phyloP scores from a whole-genome alignment of 2,329 filamentous ascomycete genomes.

The Curvularia hawaiiensis region DNA sequence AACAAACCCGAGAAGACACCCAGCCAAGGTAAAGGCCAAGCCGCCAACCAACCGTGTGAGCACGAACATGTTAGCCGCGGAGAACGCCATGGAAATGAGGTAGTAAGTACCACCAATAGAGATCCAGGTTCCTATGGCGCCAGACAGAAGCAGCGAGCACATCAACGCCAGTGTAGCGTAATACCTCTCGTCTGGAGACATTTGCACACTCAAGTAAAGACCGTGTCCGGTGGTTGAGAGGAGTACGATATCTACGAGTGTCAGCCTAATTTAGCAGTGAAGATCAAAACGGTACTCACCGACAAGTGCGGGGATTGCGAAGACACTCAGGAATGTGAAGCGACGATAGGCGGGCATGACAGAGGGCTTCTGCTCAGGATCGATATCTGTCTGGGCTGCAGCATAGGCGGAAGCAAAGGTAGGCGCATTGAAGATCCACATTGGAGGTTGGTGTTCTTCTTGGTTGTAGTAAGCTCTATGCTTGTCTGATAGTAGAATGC shows the following conservation, averaged over 20 bases:
- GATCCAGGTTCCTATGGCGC: conserved; percentile 67
- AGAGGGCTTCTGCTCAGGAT: conserved; percentile 52
- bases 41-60: conserved; percentile 59
- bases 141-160: conserved; percentile 63
- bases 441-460: conserved; percentile 53
- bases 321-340: conserved; percentile 65
- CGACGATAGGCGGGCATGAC: conserved; percentile 55
- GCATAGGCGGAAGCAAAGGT: conserved; percentile 59
- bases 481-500: conserved; percentile 41
- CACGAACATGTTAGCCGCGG: conserved; percentile 61
- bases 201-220: conserved; percentile 64
- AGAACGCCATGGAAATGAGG: conserved; percentile 61
- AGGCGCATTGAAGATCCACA: conserved; percentile 57
- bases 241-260: conserved; percentile 58
- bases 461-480: conserved; percentile 52
- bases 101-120: conserved; percentile 68
- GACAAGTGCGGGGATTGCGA: conserved; percentile 66
- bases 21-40: conserved; percentile 57
- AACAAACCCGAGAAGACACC: conserved; percentile 59
- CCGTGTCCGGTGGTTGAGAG: conserved; percentile 65
- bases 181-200: conserved; percentile 56
- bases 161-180: conserved; percentile 64
- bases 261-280: conserved; percentile 13
- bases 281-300: conserved; percentile 23
- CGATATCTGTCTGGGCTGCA: conserved; percentile 59